A percentile compares a stretch with the other conserved stretches of the same genome.
These are phyloP conservation scores for Raphanus sativus DNA, from an alignment of 345 rosid genomes.

Conservation along the genomic window DNA sequence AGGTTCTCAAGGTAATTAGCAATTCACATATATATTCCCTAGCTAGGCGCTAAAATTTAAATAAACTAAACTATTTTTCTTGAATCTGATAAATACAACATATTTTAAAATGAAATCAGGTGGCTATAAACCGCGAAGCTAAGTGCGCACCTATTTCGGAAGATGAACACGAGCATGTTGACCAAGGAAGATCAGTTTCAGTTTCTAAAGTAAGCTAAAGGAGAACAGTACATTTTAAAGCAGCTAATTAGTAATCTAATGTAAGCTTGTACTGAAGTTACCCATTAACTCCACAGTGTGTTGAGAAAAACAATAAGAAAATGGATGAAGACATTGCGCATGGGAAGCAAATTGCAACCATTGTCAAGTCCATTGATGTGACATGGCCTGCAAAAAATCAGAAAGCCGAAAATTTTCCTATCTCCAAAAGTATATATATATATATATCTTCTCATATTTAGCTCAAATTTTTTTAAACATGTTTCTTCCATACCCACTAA, in stretches of 20 bases:
- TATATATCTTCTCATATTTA: too few species aligned
- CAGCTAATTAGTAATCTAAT: neutral
- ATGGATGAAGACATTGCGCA: slow-evolving; percentile 19
- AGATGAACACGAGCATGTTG: slow-evolving; percentile 42
- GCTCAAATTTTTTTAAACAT: too few species aligned
- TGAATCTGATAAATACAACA: neutral
- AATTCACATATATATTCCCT: neutral
- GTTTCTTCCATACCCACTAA: too few species aligned
- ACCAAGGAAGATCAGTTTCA: slow-evolving; percentile 32
- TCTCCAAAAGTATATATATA: too few species aligned
- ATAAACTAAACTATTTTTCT: neutral
- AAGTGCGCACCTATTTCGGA: slow-evolving; percentile 55
- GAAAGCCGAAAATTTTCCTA: neutral
- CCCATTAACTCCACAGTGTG: slow-evolving; percentile 2
- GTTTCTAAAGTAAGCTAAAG: slow-evolving; percentile 22
- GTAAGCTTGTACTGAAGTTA: neutral
- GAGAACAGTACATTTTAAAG: neutral
- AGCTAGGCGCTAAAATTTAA: neutral
- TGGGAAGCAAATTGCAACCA: slow-evolving; percentile 43
- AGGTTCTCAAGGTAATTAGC: slow-evolving; percentile 66
- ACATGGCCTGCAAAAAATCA: slow-evolving; percentile 22
- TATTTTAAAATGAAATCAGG: slow-evolving; percentile 38
- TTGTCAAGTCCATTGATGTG: slow-evolving; percentile 50
- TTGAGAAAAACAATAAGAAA: slow-evolving; percentile 28
- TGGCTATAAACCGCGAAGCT: slow-evolving; percentile 66